Evolutionary conservation across 2,329 filamentous ascomycete genomes (phyloP).

Genomic region (Cercospora sp.): DNA sequence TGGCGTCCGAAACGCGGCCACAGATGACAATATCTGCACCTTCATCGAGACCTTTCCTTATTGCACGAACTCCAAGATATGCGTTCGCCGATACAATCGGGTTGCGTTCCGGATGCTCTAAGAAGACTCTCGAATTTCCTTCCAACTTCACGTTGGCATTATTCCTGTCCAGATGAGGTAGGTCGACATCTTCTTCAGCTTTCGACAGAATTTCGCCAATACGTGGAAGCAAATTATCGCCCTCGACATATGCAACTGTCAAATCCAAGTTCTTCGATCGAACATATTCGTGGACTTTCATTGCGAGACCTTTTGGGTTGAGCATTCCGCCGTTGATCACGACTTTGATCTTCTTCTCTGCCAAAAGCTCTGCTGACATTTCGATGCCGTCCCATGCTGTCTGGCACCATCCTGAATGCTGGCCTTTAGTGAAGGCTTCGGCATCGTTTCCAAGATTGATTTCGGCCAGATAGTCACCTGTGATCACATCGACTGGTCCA

Average conservation of each 20-base stretch:
- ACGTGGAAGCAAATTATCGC: constrained; percentile 38
- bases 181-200: constrained; percentile 16
- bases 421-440: constrained; percentile 28
- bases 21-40: constrained; percentile 47
- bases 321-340: constrained; percentile 57
- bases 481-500: constrained; percentile 51
- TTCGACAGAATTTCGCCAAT: constrained; percentile 24
- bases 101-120: constrained; percentile 23
- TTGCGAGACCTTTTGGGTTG: constrained; percentile 55
- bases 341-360: constrained; percentile 55
- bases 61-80: constrained; percentile 47
- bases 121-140: constrained; percentile 28
- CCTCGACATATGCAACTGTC: constrained; percentile 50
- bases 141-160: constrained; percentile 28
- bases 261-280: constrained; percentile 39
- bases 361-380: constrained; percentile 48
- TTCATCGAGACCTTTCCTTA: constrained; percentile 41
- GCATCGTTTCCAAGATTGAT: constrained; percentile 34
- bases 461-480: constrained; percentile 51
- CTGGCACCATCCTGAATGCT: constrained; percentile 33
- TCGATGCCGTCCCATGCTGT: constrained; percentile 53
- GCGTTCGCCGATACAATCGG: constrained; percentile 36
- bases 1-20: constrained; percentile 45
- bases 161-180: constrained; percentile 30
- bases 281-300: constrained; percentile 44